These are phyloP conservation scores for Erythrobasidium yunnanense DNA, from an alignment of 768 basidiomycete genomes.

Conservation along the genomic window DNA sequence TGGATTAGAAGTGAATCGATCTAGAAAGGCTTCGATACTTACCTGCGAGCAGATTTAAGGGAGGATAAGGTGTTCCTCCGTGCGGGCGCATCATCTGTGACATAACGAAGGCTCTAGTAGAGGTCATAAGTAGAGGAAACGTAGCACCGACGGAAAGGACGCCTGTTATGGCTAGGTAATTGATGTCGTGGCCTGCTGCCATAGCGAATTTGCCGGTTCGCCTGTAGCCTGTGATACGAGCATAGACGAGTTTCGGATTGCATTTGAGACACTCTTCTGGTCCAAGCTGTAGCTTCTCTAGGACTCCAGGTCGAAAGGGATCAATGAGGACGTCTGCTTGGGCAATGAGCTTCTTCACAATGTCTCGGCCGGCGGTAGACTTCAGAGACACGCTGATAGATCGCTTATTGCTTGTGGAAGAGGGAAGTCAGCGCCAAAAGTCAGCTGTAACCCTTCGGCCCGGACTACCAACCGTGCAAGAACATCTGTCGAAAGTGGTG, in stretches of 20 bases:
- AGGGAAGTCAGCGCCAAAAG: background rate
- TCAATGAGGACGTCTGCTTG: constrained; percentile 70
- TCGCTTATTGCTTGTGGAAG: background rate
- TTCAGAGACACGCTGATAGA: constrained; percentile 57
- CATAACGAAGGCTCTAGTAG: background rate
- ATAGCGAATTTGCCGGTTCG: constrained; percentile 55
- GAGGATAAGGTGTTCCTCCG: constrained; percentile 55
- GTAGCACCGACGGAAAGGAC: constrained; percentile 51
- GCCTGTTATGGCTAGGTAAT: constrained; percentile 70
- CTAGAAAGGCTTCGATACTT: background rate
- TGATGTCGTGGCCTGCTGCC: constrained; percentile 83
- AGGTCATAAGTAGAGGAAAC: background rate
- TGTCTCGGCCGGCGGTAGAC: constrained; percentile 49
- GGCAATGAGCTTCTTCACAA: constrained; percentile 52
- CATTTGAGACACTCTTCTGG: constrained; percentile 60
- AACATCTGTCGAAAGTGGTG: constrained; percentile 32
- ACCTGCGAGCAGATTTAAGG: constrained; percentile 54
- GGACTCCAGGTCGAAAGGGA: constrained; percentile 69
- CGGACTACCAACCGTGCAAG: constrained; percentile 27
- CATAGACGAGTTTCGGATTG: constrained; percentile 59
- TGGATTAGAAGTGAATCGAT: background rate
- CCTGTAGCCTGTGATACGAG: constrained; percentile 60
- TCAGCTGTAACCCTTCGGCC: background rate
- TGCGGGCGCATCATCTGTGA: constrained; percentile 58
- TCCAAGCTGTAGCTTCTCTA: constrained; percentile 65